Base-by-base conservation (phyloP, 805 yeast genomes). In the Saccharomycopsis selenospora region DNA sequence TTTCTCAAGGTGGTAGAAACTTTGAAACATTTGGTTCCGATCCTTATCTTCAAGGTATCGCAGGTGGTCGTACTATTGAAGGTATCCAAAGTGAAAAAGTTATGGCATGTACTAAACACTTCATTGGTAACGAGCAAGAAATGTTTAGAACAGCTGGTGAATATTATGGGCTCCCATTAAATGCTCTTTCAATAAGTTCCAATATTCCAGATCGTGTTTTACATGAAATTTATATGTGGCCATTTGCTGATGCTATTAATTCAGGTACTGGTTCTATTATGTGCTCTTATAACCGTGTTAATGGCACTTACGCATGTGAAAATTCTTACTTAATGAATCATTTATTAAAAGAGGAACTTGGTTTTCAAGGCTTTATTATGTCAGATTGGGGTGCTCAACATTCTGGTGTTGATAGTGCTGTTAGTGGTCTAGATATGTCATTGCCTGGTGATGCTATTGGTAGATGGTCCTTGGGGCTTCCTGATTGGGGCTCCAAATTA, bases 331-430 rank as follows among this genome's bases (percentile, higher is more conserved):
- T 77, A 40, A 55, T 80, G 53, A 79, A 79, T 59, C 67, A 72
- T 48, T 62, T 80, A 23, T 62, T 80, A 54, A 80, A 79, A 61
- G 80, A 73, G 43, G 83, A 80, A 59, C 61, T 78, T 45, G 84
- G 83, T 0, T 80, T 79, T 57, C 83, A 79, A 62, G 85, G 85
- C 0, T 79, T 77, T 60, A 80, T 79, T n/a, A 72, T 78, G 49
- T 70, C 80, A 24, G 85, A 79, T 57, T 78, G 84, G 82, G 78
- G 76, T n/a, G 84, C 81, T 3, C 80, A 74, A 51, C 80, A 74
- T 54, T 59, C 73, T 6, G 84, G 85, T 4, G 77, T 78, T 3
- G 67, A 70, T 45, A 70, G 80, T 1, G 79, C 76, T 1, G 61
- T 76, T 22, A 70, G 82, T 2, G 86, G 86, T 2, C 61, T 77